phyloP scores from a whole-genome alignment of 1,284 basidiomycete species.

The Naganishia sp. region DNA sequence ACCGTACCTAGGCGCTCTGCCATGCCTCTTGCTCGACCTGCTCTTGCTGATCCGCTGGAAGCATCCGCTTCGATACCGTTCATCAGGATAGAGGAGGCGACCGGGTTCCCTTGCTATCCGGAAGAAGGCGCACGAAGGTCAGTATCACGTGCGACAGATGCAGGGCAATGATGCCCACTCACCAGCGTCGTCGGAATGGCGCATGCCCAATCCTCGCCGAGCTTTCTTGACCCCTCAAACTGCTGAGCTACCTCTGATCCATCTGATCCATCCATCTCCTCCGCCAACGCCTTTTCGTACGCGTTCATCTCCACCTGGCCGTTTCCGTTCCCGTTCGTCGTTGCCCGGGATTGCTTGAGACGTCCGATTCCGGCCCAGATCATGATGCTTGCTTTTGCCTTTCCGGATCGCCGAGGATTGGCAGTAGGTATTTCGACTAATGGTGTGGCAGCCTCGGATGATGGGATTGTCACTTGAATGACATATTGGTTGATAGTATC shows the following conservation, averaged over 20 bases:
- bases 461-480: conserved; percentile 19
- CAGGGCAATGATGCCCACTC: background rate
- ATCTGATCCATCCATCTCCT: background rate
- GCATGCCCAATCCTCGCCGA: conserved; percentile 17
- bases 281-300: conserved; percentile 10
- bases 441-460: background rate
- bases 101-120: background rate
- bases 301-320: background rate
- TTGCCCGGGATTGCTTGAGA: background rate
- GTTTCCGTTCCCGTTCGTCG: background rate
- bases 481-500: conserved; percentile 7
- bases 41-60: background rate
- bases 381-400: conserved; percentile 9
- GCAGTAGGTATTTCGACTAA: too few relatives aligned
- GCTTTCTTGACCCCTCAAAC: conserved; percentile 4
- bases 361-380: conserved; percentile 24
- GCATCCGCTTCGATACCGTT: conserved; percentile 14
- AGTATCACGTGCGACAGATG: too few relatives aligned
- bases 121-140: too few relatives aligned
- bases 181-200: conserved; percentile 14
- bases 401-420: background rate
- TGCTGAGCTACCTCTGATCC: background rate
- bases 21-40: conserved; percentile 10
- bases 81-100: conserved; percentile 3
- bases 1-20: conserved; percentile 22